Evolutionary conservation across 1,139 yeast species (phyloP), one percentile per base, ranked within the genome.

Genomic region (Debaryomyces sp.): DNA sequence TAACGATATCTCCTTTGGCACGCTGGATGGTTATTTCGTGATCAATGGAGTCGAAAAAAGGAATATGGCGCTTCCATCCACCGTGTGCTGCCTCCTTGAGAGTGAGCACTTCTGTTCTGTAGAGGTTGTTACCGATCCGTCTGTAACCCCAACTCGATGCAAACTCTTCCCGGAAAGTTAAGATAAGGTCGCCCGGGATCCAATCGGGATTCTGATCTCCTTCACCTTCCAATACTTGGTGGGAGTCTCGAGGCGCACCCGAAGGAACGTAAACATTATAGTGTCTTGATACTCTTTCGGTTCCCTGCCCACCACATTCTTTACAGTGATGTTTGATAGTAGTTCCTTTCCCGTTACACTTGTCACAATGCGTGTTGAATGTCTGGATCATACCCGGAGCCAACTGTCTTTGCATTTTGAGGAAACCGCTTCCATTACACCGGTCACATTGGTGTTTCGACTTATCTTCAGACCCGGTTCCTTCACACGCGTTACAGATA

Each of bases 311-410:
- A 7, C 74, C 68, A 68, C 99, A 94, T 26, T 64, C 68, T 21
- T 72, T 64, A 73, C 99, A 94, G 40, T 79, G 77, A 54, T 84
- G 73, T 44, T 78, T 72, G 43, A 90, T 85, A 10, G 76, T 70
- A 48, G 81, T 73, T 9, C 99, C 99, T 46, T 75, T 72, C 33
- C 99, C 99, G 15, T 75, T 71, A 74, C 99, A 94, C 48, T 71
- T 72, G 50, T 87, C 91, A 76, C 99, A 94, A 12, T 77, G 77
- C 45, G 84, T 80, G 62, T 89, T 92, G 57, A 91, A 78, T 54
- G 87, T 89, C 66, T 92, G 98, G 52, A 89, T 73, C 90, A 94
- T 89, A 6, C 94, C 94, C 8, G 96, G 96, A 0, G 90, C 97
- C 54, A 94, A 68, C 65, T 91, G 96, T 54, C 87, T 77, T 47